Base-by-base conservation (phyloP, 495 filamentous ascomycete species). In the Geoglossum glabrum region DNA sequence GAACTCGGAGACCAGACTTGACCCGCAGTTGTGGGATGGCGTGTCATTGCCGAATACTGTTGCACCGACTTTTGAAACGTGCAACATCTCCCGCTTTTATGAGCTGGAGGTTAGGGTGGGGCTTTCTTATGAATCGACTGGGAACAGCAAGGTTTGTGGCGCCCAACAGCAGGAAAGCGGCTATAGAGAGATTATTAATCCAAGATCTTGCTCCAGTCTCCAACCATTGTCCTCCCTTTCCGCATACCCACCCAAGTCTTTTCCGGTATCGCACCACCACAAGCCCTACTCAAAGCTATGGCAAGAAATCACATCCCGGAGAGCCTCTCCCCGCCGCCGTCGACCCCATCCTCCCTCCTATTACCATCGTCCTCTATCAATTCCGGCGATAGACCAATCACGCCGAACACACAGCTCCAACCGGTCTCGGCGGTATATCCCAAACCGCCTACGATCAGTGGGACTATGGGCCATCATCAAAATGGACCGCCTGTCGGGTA, bases 181-280 rank as follows among this genome's bases (percentile, higher is more conserved):
- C 0, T 45, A 3, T 21, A 21, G 23, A 21, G 10, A 54, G 17
- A 36, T 23, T 3, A 31, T 17, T n/a, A n/a, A n/a, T 25, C 62
- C 61, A 59, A 64, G 65, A 33, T 65, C 56, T 30, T 57, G 27
- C 38, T 57, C 55, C 61, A 84, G 75, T 75, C 81, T 43, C 85
- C 90, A 65, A 71, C 79, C 43, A 76, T 86, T 27, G 74, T 85
- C 59, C 78, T 95, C 5, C 83, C 87, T 21, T 72, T 97, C 21
- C 75, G 81, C 56, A 81, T 95, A 67, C 82, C 82, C 60, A 75
- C 92, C 59, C 72, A 86, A 47, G 79, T 98, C 50, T 95, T 78
- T 69, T 94, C 88, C n/a, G 92, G 92, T 64, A 89, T 96, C 46
- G 71, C 75, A n/a, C 90, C 90, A 0, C 89, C 89, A 2, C 68